Evolutionary conservation across 306 rosid species (phyloP), one percentile per base, ranked within the genome.

Genomic region (Dryas octopetala): DNA sequence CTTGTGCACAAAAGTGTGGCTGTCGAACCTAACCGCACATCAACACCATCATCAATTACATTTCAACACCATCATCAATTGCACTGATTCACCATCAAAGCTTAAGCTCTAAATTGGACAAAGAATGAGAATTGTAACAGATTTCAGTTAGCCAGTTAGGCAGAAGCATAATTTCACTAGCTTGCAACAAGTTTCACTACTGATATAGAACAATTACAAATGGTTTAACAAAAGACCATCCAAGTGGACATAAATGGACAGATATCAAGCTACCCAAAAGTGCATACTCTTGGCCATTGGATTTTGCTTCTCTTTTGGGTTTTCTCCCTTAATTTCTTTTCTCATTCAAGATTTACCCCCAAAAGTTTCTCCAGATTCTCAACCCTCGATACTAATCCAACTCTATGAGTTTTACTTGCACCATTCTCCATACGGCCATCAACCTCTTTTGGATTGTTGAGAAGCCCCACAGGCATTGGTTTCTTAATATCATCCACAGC

Each of bases 381-480:
- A 44, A 64, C 73, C 76, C 79, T 57, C 26, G 4, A 15, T 63
- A 68, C 61, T 66, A 80, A 38, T 40, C 32, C 65, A 59, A n/a
- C 45, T 4, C 13, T 17, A 15, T 50, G 73, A 68, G 60, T 50
- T 50, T 68, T 40, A 15, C 11, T 28, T 7, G 9, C 32, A 68
- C 28, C 62, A 51, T 11, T 52, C 50, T 5, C 74, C 38, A 52
- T 5, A 51, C 9, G 40, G 38, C 52, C 65, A 47, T 71, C 66
- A 71, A 46, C 79, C 5, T 62, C 66, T 60, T 61, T 52, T 10
- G 67, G 76, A 28, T 74, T 74, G 28, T 62, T 38, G 13, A 2
- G 58, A 68, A 46, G 15, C 57, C 70, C 78, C 55, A 5, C 19
- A 62, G 71, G 63, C 58, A 41, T 32, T 32, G 38, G 38, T 32